A percentile compares a stretch with the other conserved stretches of the same genome.
phyloP scores from a whole-genome alignment of 345 rosid species.

The Iberis pinnata region DNA sequence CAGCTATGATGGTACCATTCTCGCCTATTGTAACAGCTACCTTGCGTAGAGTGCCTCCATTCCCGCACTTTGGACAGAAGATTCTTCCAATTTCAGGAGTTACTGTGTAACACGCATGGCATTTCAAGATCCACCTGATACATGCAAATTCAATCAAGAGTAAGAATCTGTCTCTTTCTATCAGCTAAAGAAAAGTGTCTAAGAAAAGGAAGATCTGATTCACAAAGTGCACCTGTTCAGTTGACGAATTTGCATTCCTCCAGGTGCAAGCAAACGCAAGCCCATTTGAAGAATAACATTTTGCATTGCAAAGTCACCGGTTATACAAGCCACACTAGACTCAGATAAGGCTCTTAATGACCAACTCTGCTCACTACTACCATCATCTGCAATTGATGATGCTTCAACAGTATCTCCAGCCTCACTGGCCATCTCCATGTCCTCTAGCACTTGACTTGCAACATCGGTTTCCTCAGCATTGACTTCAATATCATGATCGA shows the following conservation, averaged over 20 bases:
- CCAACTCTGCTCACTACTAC: constrained; percentile 82
- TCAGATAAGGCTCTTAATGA: constrained; percentile 76
- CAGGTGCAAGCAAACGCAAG: constrained; percentile 77
- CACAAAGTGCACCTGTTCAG: constrained; percentile 53
- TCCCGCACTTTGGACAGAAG: constrained; percentile 94
- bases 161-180: constrained; percentile 11
- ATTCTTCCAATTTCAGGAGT: constrained; percentile 78
- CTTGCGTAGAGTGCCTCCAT: constrained; percentile 83
- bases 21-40: constrained; percentile 80
- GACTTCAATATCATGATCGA: constrained; percentile 20
- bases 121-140: constrained; percentile 85
- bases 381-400: constrained; percentile 50
- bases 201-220: not conserved
- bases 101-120: constrained; percentile 91
- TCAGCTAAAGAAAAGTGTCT: not conserved
- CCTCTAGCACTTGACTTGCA: constrained; percentile 33
- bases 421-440: constrained; percentile 46
- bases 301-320: constrained; percentile 94
- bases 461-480: constrained; percentile 30
- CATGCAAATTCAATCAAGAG: constrained; percentile 6
- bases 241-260: constrained; percentile 86
- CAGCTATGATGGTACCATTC: constrained; percentile 61
- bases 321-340: constrained; percentile 90
- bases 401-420: constrained; percentile 45
- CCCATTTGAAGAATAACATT: constrained; percentile 97